Percentiles rank a stretch among this genome's conserved stretches.
Evolutionary conservation across 1,284 basidiomycete genomes (phyloP).

Genomic region (Cutaneotrichosporon sp.): DNA sequence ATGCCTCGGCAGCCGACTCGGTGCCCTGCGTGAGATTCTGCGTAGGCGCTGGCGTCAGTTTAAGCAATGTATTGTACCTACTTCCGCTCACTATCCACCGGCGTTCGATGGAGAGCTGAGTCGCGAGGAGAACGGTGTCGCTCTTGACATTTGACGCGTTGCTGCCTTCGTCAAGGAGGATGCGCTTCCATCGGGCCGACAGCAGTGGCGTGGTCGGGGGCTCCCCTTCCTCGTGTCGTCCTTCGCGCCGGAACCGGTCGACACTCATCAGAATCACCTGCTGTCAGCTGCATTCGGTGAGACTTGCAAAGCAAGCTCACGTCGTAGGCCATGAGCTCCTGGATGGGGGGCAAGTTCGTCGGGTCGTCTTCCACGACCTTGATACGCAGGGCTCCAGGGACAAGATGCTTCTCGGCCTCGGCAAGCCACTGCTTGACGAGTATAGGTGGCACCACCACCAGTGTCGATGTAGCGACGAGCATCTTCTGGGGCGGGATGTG

Average conservation of each 20-base stretch:
- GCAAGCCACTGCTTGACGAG: constrained; percentile 75
- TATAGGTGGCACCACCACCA: constrained; percentile 75
- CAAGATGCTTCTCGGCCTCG: constrained; percentile 76
- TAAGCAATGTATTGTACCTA: constrained; percentile 20
- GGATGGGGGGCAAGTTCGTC: constrained; percentile 61
- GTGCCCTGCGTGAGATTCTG: constrained; percentile 44
- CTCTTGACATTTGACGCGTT: constrained; percentile 62
- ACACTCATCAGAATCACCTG: constrained; percentile 76
- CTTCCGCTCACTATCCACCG: constrained; percentile 85
- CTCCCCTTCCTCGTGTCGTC: constrained; percentile 4
- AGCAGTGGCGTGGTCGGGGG: constrained; percentile 54
- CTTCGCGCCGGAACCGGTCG: constrained; percentile 33
- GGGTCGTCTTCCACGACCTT: constrained; percentile 60
- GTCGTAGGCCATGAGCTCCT: constrained; percentile 67
- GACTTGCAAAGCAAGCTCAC: too few species aligned
- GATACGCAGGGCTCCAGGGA: constrained; percentile 59
- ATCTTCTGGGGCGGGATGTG: constrained; percentile 51
- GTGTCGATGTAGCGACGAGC: constrained; percentile 70
- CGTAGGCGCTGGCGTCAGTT: constrained; percentile 39
- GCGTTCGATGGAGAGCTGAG: constrained; percentile 70
- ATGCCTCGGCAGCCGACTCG: constrained; percentile 28
- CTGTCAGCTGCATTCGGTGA: too few species aligned
- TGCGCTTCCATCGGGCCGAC: constrained; percentile 78
- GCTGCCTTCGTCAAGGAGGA: constrained; percentile 85
- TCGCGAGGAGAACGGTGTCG: constrained; percentile 60